phyloP scores from a whole-genome alignment of 2,329 filamentous ascomycete species.

The Epichloe sibirici region DNA sequence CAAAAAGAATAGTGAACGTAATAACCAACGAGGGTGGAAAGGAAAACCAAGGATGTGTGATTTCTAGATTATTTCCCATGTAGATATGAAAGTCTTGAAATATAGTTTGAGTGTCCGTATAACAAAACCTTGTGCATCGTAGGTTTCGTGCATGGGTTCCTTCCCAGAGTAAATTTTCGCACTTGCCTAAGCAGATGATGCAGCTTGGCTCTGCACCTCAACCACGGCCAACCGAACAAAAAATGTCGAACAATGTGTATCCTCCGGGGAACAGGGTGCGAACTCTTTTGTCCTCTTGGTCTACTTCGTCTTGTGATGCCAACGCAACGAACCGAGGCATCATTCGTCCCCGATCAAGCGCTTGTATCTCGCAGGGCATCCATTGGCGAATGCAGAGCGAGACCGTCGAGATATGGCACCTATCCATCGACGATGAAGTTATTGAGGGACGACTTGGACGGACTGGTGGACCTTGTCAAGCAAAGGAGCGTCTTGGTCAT shows the following conservation, averaged over 20 bases:
- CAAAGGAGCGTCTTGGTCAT: constrained; percentile 44
- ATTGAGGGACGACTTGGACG: constrained; percentile 50
- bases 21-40: not conserved
- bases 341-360: constrained; percentile 15
- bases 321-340: not conserved
- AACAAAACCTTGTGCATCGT: not conserved
- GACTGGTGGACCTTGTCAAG: constrained; percentile 55
- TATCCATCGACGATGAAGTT: constrained; percentile 40
- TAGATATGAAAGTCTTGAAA: not conserved
- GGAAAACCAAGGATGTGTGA: not conserved
- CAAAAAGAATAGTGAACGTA: not conserved
- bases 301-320: too few species aligned
- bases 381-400: constrained; percentile 58
- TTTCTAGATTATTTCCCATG: not conserved
- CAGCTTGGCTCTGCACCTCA: too few species aligned
- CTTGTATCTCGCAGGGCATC: constrained; percentile 33
- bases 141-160: not conserved
- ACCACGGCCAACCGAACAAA: too few species aligned
- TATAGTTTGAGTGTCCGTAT: not conserved
- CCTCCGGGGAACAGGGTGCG: too few species aligned
- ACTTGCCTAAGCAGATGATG: too few species aligned
- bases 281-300: too few species aligned
- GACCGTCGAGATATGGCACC: constrained; percentile 50
- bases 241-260: too few species aligned
- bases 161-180: not conserved